Evolutionary conservation across 768 basidiomycete species (phyloP), one percentile per base, ranked within the genome.

Genomic region (Clathrus columnatus): DNA sequence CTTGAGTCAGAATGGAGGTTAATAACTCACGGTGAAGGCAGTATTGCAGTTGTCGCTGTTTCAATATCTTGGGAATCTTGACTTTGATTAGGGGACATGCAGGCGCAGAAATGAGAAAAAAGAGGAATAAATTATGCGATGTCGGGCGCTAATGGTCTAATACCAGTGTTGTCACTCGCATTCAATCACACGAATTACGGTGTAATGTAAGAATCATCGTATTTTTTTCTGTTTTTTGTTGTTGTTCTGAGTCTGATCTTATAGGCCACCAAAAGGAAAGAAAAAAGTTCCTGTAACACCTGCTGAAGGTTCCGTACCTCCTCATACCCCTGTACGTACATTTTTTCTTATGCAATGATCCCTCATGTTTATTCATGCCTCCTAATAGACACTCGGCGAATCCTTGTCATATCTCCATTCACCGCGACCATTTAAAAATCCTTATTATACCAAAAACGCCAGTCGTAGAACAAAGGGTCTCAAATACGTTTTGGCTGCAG

Each of bases 371-470:
- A 36, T n/a, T n/a, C n/a, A n/a, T n/a, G n/a, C n/a, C n/a, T n/a
- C n/a, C n/a, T n/a, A n/a, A n/a, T 62, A 90, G 87, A 81, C 81
- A 36, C 70, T 90, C 46, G 83, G 82, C 8, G 87, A 87, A 61
- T 81, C 86, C 52, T 69, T 89, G 17, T 91, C 88, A 0, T 86
- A 84, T 61, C 71, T 86, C 2, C 79, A 87, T 55, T 68, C 68
- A 24, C 82, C 85, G 0, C 77, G 85, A 0, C 85, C 87, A 0
- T 91, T 91, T 73, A 92, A 92, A 69, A 88, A 84, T 60, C 75
- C 80, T 0, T 66, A 74, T 24, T 87, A 88, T 62, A 73, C 73
- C 6, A 88, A 84, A 69, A 87, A 88, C 61, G 63, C 76, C 6
- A 86, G 81, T 57, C 75, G 87, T 7, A 75, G 88, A 20, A 80